phyloP scores from a whole-genome alignment of 139 green algal genomes.

The Nannochloris sp. region DNA sequence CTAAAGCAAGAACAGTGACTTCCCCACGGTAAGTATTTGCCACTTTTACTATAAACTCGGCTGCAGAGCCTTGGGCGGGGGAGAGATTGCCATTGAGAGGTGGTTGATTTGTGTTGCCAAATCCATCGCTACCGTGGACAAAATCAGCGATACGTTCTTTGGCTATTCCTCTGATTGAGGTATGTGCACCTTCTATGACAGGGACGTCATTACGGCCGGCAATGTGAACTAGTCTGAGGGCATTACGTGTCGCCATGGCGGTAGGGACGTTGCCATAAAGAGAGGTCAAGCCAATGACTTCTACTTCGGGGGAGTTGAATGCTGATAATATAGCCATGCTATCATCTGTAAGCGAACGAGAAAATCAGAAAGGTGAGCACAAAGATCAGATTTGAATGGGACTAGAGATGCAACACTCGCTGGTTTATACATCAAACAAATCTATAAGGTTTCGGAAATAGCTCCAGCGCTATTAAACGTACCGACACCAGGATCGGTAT shows the following conservation, averaged over 20 bases:
- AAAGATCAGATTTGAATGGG: not conserved
- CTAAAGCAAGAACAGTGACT: slow-evolving; percentile 73
- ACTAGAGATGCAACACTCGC: not conserved
- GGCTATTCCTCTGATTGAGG: slow-evolving; percentile 37
- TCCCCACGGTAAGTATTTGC: slow-evolving; percentile 39
- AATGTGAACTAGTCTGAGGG: slow-evolving; percentile 51
- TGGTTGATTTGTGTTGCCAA: slow-evolving; percentile 63
- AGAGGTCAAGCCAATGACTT: slow-evolving; percentile 71
- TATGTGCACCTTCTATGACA: slow-evolving; percentile 43
- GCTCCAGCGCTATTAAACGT: not conserved
- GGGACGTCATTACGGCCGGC: slow-evolving; percentile 38
- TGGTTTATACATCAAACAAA: not conserved
- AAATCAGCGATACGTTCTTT: slow-evolving; percentile 78
- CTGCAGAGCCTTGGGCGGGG: slow-evolving; percentile 32
- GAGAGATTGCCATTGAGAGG: not conserved
- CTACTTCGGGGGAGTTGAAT: slow-evolving; percentile 62
- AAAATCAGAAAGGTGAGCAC: not conserved
- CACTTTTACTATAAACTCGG: slow-evolving; percentile 66
- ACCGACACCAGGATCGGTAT: slow-evolving; percentile 70
- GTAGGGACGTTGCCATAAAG: slow-evolving; percentile 79
- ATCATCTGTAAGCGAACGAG: slow-evolving; percentile 52
- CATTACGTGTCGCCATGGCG: slow-evolving; percentile 66
- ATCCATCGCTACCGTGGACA: slow-evolving; percentile 81
- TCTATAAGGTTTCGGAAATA: not conserved
- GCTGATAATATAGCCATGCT: slow-evolving; percentile 72